A percentile compares a stretch with the other conserved stretches of the same genome.
Conservation (phyloP, 2,329 filamentous ascomycete genomes). For the Penicillium sp. region DNA sequence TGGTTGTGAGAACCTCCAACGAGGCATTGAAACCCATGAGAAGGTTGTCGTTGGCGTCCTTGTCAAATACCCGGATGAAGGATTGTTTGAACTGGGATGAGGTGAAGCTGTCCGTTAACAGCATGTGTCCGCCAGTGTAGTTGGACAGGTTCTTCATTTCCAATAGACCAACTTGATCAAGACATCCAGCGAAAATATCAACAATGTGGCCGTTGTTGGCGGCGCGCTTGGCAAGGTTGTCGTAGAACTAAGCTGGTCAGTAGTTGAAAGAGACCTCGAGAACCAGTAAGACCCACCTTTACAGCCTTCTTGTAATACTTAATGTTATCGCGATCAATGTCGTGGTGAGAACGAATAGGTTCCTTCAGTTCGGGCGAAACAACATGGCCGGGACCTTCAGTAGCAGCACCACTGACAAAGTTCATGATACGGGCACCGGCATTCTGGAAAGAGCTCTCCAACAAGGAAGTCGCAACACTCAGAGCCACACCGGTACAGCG, state of each 20-base stretch:
- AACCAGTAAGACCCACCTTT: constrained; percentile 62
- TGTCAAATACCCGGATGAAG: constrained; percentile 94
- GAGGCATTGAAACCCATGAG: constrained; percentile 98
- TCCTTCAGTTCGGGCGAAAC: constrained; percentile 94
- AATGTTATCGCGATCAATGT: constrained; percentile 97
- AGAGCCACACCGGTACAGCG: constrained; percentile 96
- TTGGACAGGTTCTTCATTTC: constrained; percentile 99
- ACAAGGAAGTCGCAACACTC: constrained; percentile 85
- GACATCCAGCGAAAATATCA: constrained; percentile 94
- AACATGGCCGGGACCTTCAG: constrained; percentile 94
- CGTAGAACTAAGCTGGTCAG: constrained; percentile 72
- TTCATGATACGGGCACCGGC: constrained; percentile 95
- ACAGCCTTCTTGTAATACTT: constrained; percentile 99
- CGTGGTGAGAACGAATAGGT: constrained; percentile 95
- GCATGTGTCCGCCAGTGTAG: constrained; percentile 96
- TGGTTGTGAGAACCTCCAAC: constrained; percentile 92
- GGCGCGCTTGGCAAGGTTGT: constrained; percentile 86
- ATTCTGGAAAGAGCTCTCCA: constrained; percentile 95
- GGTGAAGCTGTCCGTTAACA: constrained; percentile 96
- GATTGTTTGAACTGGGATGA: constrained; percentile 99
- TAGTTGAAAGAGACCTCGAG: not conserved
- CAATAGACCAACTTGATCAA: constrained; percentile 93
- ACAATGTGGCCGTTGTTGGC: constrained; percentile 97
- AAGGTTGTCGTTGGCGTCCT: constrained; percentile 90
- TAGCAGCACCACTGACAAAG: constrained; percentile 91